Conservation (phyloP, 176 grass and related monocot genomes). For the Sorghum bicolor region Sorghum_bicolor_NCBIv3 NC_012874.2:18052501-18053000, state of each 20-base stretch:
- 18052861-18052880: not conserved
- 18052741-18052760: not conserved
- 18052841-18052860: conserved; percentile 15
- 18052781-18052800: conserved; percentile 28
- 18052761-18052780: conserved; percentile 19
- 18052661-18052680: too few species aligned
- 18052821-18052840: not conserved
- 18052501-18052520: too few species aligned
- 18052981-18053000: not conserved
- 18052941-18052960: not conserved
- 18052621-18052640: too few species aligned
- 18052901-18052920: not conserved
- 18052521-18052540: too few species aligned
- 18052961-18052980: not conserved
- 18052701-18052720: not conserved
- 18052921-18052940: not conserved
- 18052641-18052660: too few species aligned
- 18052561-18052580: too few species aligned
- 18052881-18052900: conserved; percentile 25
- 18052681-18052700: not conserved
- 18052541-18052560: too few species aligned
- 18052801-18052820: not conserved
- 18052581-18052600: too few species aligned
- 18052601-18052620: too few species aligned
- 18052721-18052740: not conserved